Evolutionary conservation across 2,329 filamentous ascomycete species (phyloP), one percentile per base, ranked within the genome.

Genomic region (Cyphellophora attinorum): DNA sequence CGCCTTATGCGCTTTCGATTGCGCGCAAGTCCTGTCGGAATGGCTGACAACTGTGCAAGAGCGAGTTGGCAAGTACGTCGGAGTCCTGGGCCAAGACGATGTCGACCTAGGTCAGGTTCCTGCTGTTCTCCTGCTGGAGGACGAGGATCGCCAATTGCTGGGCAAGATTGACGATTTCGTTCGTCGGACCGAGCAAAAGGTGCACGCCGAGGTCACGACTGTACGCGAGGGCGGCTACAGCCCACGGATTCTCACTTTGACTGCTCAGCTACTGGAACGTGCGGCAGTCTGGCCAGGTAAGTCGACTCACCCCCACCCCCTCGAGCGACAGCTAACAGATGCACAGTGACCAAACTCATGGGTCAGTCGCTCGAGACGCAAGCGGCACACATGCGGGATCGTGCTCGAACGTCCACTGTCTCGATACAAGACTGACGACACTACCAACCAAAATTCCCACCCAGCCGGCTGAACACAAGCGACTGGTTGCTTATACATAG

Each of bases 41-140:
- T 98, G 89, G 89, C 74, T 91, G 27, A 83, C 84, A 4, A 91
- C 86, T 2, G 75, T 96, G 3, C 91, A 98, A 57, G 88, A 95
- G 52, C 81, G 91, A 6, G 82, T 95, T n/a, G 89, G 89, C 0
- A 77, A 78, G 4, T 93, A 91, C 50, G 59, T 96, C 5, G 89
- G 89, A 4, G 76, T 95, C 5, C 70, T 96, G 2, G 89, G 89
- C 10, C 79, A 81, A 39, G 83, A 93, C 44, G 72, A 81, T 0
- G 74, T 91, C 19, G 85, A 95, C 49, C 70, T 85, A 33, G 67
- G 70, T 1, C 79, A 88, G 47, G 82, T 93, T 5, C 85, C 86
- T 2, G 85, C 80, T 2, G 81, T 93, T 37, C 85, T 95, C 76
- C 72, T 95, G 3, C 68, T 96, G 1, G 88, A 95, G 51, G 84